Evolutionary conservation across 192 early-diverging fungal genomes (phyloP), one percentile per base, ranked within the genome.

Genomic region (Chytriomyces confervae): DNA sequence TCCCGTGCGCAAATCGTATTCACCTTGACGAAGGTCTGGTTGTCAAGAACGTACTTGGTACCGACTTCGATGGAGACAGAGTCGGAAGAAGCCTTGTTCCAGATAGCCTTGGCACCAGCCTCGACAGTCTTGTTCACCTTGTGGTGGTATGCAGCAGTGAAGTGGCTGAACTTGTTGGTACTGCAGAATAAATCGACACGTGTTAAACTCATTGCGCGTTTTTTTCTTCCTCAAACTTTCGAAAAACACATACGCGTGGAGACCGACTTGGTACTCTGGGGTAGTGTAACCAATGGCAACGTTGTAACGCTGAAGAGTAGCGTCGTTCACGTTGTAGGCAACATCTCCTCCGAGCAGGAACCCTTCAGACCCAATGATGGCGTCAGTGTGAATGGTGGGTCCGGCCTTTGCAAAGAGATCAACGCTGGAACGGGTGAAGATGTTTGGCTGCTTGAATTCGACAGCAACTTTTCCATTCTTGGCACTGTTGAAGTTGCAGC

Each of bases 111-210:
- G 73, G 92, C 97, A 84, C 95, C 96, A 74, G 96, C 96, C 87
- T 99, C 96, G 80, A 98, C 91, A 66, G 92, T 90, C 74, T 88
- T 66, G 82, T 89, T 94, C 71, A 99, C 94, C 77, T 94, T 94
- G 90, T 99, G 98, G 93, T 93, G 97, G 94, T 97, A 97, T 10
- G 96, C 93, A 65, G 95, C 93, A 77, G 96, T 86, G 89, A 95
- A 96, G 80, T 90, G 79, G 88, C 87, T 90, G 82, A 98, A 89
- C 47, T 92, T 93, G 92, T 97, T 96, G 81, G 91, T 90, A 84
- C 88, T 89, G n/a, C 48, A 27, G 23, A 27, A 44, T 1, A 18
- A 66, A 20, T 43, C 4, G 36, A 36, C 36, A 36, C 36, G 36
- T 36, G 36, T 36, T 36, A 36, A 36, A 0, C 36, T 36, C 36